Evolutionary conservation across 371 early-diverging fungal species (phyloP).

Genomic region (Entomophthora muscae): DNA sequence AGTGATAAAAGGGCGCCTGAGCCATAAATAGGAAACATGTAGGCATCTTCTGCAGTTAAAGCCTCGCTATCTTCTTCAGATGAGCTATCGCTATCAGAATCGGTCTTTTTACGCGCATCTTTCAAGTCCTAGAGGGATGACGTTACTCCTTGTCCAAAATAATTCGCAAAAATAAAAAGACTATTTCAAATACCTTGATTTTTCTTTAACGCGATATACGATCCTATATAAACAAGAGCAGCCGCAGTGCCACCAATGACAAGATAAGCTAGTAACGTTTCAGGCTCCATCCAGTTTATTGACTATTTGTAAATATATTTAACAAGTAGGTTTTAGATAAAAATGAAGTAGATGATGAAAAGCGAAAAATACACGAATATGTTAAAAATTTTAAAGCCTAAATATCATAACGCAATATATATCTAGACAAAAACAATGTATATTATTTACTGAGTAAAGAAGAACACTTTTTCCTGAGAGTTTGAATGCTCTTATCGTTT

Average conservation of each 20-base stretch:
- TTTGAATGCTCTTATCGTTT: no score
- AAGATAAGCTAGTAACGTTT: constrained; percentile 59
- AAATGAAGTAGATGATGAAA: no score
- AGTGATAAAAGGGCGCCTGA: constrained; percentile 65
- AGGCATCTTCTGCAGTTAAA: constrained; percentile 74
- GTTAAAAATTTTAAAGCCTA: no score
- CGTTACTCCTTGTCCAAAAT: neutral
- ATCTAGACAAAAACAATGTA: no score
- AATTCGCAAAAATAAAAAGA: neutral
- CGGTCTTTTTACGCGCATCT: constrained; percentile 17
- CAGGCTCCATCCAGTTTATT: constrained; percentile 19
- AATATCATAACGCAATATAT: no score
- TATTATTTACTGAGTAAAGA: no score
- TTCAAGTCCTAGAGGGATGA: constrained; percentile 8
- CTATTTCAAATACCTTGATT: constrained; percentile 31
- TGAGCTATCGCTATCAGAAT: constrained; percentile 37
- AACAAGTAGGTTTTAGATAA: no score
- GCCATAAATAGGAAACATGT: constrained; percentile 83
- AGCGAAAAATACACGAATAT: no score
- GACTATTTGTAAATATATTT: no score
- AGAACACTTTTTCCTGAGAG: no score
- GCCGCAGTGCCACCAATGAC: constrained; percentile 81
- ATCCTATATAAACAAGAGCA: constrained; percentile 74
- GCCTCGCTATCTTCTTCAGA: constrained; percentile 48
- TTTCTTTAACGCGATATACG: constrained; percentile 47